A percentile compares a stretch with the other conserved stretches of the same genome.
phyloP scores from a whole-genome alignment of 371 early-diverging fungal genomes.

The Dichotomocladium elegans region DNA sequence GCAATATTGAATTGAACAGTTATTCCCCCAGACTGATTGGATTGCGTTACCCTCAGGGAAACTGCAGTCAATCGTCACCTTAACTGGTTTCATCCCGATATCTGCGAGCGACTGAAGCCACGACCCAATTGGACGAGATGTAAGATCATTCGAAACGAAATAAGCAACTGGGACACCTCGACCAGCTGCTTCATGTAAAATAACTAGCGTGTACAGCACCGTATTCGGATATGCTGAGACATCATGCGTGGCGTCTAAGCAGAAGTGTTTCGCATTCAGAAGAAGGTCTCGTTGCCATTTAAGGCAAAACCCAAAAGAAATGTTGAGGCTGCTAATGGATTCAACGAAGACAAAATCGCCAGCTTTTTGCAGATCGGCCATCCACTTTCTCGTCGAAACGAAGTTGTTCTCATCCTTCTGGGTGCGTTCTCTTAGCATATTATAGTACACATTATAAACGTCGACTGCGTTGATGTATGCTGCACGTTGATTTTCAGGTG shows the following conservation, averaged over 20 bases:
- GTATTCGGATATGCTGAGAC: not conserved
- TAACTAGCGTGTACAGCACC: constrained; percentile 6
- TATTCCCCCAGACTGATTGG: too few species aligned
- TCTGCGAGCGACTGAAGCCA: not conserved
- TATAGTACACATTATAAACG: not conserved
- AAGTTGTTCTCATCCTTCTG: not conserved
- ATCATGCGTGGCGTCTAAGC: constrained; percentile 9
- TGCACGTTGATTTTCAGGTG: not conserved
- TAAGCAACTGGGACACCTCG: constrained; percentile 4
- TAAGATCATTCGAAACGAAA: not conserved
- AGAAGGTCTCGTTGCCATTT: not conserved
- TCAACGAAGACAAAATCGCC: not conserved
- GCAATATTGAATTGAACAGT: too few species aligned
- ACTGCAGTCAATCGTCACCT: too few species aligned
- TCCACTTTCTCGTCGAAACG: not conserved
- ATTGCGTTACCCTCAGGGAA: too few species aligned
- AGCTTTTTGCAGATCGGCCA: not conserved
- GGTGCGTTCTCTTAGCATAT: not conserved
- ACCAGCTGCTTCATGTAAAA: not conserved
- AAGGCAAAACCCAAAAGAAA: not conserved
- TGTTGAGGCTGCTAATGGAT: not conserved
- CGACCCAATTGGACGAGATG: not conserved
- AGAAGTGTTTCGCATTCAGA: not conserved
- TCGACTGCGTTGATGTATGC: not conserved
- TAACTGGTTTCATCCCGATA: too few species aligned